Evolutionary conservation across 148 eudicot species (phyloP), one percentile per base, ranked within the genome.

Genomic region (Amaranthus hypochondriacus): DNA sequence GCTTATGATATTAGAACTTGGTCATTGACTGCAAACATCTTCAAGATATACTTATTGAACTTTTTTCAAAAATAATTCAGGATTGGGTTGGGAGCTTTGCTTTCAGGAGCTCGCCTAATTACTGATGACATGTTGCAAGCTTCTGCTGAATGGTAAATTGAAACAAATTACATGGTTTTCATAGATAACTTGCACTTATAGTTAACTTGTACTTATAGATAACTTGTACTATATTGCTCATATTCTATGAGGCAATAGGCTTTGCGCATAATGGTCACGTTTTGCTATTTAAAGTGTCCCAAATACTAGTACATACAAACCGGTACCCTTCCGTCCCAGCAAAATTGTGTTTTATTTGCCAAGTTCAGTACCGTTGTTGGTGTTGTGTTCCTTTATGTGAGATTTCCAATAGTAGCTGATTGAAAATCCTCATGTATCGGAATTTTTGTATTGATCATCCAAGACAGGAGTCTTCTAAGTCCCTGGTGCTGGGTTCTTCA

Each of bases 71-170:
- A 28, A 50, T 82, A 60, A n/a, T 81, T 62, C 86, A 95, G 99
- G 83, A 95, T 95, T 82, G 97, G 99, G 72, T 78, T 95, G 87
- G 99, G 99, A 83, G 84, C 97, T 77, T 84, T 95, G 59, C 84
- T 95, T 46, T 80, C 96, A 46, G 99, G 99, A 76, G 93, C 99
- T 87, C 97, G 86, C 77, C 77, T 86, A 57, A 87, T 95, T 69
- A 87, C 91, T n/a, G 99, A 95, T 79, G 88, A 85, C 56, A 95
- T 95, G 99, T 81, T 95, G 83, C 96, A 87, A 82, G 93, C 99
- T 79, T 96, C 99, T 61, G 75, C 97, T 64, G 97, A 95, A 78
- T 90, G 99, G 99, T 95, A 86, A 67, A 62, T 9, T 71, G 59
- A 55, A 63, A 48, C 64, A 10, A 43, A 13, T 57, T 65, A 14